Base-by-base conservation (phyloP, 2,329 filamentous ascomycete genomes). In the Bipolaris cookei region DNA sequence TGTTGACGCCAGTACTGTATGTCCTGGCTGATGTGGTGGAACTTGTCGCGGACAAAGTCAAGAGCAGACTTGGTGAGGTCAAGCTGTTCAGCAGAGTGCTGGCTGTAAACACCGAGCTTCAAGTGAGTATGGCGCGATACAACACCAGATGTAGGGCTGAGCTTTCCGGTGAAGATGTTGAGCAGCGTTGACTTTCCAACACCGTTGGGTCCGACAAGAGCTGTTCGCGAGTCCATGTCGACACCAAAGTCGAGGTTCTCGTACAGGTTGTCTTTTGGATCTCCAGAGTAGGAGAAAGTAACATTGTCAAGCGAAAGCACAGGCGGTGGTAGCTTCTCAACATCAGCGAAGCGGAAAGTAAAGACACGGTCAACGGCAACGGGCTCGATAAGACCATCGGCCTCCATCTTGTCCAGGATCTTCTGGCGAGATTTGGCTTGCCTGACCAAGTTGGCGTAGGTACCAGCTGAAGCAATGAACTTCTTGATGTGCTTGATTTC, bases 331-430 rank as follows among this genome's bases (percentile, higher is more conserved):
- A 99, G 89, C 86, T 99, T 99, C 77, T 99, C 95, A 51, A 98
- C 95, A 74, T 98, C 93, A 67, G 95, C 95, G 79, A 99, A 99
- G 74, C 94, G 89, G 89, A 99, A 99, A 56, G 89, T 94, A 83
- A 99, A 99, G 75, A 97, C 90, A 61, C 88, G 86, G 81, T 99
- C 95, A 64, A 86, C 81, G 54, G 84, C 80, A 62, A 99, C 92
- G 55, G 92, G 91, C 81, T 99, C 90, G 76, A 99, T 98, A 80
- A 98, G 95, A 68, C 95, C 95, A 73, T 99, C 95, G 70, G 96
- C 95, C 85, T 98, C 94, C 95, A 99, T 99, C 89, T 99, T 99
- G 86, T 99, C 95, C 67, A 98, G 86, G 79, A 98, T 98, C 91
- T 99, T 99, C 82, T 99, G 95, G 65, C 95, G 89, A 41, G 95